These are phyloP conservation scores for Kluyveromyces wickerhamii DNA, from an alignment of 805 yeast genomes.

Conservation along the genomic window DNA sequence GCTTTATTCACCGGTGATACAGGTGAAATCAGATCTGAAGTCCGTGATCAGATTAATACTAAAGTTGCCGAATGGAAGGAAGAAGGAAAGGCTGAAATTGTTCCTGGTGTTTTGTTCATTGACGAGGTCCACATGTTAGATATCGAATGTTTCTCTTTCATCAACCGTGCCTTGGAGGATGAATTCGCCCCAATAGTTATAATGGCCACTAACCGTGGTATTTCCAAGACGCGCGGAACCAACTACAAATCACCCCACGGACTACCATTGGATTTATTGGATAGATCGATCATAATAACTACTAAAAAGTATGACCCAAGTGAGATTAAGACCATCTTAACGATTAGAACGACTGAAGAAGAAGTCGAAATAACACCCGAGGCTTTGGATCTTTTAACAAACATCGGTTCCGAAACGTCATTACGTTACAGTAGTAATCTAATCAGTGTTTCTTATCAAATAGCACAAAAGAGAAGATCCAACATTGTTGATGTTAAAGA, in stretches of 20 bases:
- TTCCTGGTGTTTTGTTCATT: constrained; percentile 94
- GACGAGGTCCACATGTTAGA: constrained; percentile 99
- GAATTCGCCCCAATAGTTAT: constrained; percentile 95
- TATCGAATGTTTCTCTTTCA: constrained; percentile 89
- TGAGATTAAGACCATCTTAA: constrained; percentile 78
- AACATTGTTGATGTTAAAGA: constrained; percentile 63
- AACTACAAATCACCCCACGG: constrained; percentile 95
- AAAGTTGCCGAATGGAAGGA: constrained; percentile 98
- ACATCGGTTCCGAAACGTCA: constrained; percentile 84
- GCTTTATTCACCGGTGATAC: constrained; percentile 95
- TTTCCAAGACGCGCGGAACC: constrained; percentile 90
- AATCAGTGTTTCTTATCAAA: constrained; percentile 81
- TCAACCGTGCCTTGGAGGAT: constrained; percentile 93
- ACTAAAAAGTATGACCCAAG: constrained; percentile 70
- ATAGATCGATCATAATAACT: constrained; percentile 86
- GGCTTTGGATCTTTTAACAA: constrained; percentile 80
- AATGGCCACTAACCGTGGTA: constrained; percentile 97
- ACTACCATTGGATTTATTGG: constrained; percentile 89
- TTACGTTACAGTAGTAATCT: constrained; percentile 88
- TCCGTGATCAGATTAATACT: constrained; percentile 91
- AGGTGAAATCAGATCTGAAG: constrained; percentile 94
- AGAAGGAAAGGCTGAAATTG: constrained; percentile 96
- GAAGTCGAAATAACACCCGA: constrained; percentile 78
- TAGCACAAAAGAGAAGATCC: constrained; percentile 74
- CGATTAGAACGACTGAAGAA: constrained; percentile 90